Evolutionary conservation across 23 red algal species (phyloP).

Genomic region (Gracilaria gracilis): DNA sequence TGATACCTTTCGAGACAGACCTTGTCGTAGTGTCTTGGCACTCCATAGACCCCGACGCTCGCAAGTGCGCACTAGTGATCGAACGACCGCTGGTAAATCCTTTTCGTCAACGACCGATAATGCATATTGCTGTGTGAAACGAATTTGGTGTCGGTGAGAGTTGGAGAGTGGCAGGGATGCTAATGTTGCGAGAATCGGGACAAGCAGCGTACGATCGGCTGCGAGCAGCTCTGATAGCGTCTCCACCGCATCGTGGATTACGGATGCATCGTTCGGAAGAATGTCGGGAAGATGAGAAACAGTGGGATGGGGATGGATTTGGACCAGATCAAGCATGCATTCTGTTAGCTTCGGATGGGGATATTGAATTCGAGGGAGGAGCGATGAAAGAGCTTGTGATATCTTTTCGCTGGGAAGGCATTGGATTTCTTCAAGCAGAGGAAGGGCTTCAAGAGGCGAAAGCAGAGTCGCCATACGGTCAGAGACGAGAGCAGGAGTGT

Average conservation of each 20-base stretch:
- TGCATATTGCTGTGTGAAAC: conserved; percentile 45
- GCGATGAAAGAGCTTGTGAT: conserved; percentile 32
- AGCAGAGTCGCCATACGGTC: conserved; percentile 2
- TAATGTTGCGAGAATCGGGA: conserved; percentile 54
- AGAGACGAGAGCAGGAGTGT: background rate
- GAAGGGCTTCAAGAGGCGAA: conserved; percentile 28
- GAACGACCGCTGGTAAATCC: conserved; percentile 47
- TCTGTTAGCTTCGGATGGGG: conserved; percentile 27
- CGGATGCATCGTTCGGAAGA: conserved; percentile 52
- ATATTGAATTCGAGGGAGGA: conserved; percentile 27
- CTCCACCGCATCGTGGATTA: conserved; percentile 15
- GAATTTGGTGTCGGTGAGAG: conserved; percentile 48
- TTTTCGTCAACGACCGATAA: conserved; percentile 46
- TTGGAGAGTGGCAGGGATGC: conserved; percentile 29
- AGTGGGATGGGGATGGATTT: conserved; percentile 48
- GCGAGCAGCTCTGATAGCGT: conserved; percentile 45
- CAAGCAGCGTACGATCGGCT: conserved; percentile 50
- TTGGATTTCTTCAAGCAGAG: conserved; percentile 36
- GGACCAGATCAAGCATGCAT: conserved; percentile 17
- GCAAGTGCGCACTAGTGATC: conserved; percentile 32
- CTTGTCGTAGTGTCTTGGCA: conserved; percentile 11
- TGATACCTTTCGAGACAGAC: conserved; percentile 24
- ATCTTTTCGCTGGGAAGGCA: conserved; percentile 33
- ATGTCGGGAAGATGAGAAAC: conserved; percentile 48
- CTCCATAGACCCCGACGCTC: conserved; percentile 31